A percentile compares a stretch with the other conserved stretches of the same genome.
These are phyloP conservation scores for Abortiporus biennis DNA, from an alignment of 1,284 basidiomycete genomes.

Conservation along the genomic window DNA sequence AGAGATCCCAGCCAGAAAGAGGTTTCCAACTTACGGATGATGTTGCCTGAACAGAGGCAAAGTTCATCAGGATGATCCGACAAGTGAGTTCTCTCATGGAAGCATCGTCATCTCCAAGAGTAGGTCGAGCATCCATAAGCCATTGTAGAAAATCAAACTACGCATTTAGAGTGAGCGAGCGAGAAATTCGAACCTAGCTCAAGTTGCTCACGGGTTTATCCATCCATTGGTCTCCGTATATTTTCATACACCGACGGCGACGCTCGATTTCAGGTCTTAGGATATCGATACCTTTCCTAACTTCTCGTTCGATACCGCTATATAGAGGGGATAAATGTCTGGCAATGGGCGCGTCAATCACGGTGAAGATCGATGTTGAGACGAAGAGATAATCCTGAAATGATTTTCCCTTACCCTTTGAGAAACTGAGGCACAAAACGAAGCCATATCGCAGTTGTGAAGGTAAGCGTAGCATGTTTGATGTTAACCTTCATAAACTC, in stretches of 20 bases:
- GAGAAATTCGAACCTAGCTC: not conserved
- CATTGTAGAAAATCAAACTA: conserved; percentile 14
- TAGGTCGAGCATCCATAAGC: conserved; percentile 3
- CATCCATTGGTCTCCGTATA: conserved; percentile 28
- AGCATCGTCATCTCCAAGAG: conserved; percentile 12
- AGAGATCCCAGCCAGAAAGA: not conserved
- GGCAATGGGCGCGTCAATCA: no score
- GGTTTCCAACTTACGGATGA: conserved; percentile 8
- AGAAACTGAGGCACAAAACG: not conserved
- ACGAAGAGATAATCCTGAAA: not conserved
- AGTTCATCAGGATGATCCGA: not conserved
- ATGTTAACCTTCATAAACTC: not conserved
- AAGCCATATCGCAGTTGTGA: not conserved
- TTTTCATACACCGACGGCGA: conserved; percentile 22
- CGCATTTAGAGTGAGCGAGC: not conserved
- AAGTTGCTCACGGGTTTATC: conserved; percentile 25
- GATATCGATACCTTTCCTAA: not conserved
- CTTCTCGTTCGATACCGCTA: conserved; percentile 1
- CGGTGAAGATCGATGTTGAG: no score
- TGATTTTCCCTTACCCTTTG: not conserved
- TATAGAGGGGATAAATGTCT: conserved; percentile 8
- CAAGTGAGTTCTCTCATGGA: not conserved
- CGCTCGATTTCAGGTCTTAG: conserved; percentile 22
- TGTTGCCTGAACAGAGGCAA: conserved; percentile 7
- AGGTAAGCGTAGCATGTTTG: not conserved